Evolutionary conservation across 2,329 filamentous ascomycete species (phyloP).

Genomic region (Arthrobotrys conoides): DNA sequence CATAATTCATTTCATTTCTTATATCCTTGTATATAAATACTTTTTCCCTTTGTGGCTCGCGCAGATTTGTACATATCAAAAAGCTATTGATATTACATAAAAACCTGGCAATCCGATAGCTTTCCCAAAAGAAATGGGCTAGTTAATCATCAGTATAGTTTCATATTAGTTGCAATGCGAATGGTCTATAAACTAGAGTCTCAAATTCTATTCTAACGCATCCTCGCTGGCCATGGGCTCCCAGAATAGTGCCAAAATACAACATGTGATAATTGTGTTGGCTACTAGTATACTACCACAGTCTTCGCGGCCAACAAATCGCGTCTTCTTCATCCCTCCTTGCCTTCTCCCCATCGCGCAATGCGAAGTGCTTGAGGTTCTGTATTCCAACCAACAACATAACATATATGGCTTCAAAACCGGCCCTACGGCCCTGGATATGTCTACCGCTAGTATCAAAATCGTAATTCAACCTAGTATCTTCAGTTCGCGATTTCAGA

Average conservation of each 20-base stretch:
- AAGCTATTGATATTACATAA: background rate
- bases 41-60: slow-evolving; percentile 24
- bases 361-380: no score
- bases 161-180: background rate
- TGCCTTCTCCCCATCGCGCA: no score
- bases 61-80: slow-evolving; percentile 33
- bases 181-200: no score
- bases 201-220: background rate
- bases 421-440: no score
- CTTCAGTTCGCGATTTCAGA: no score
- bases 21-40: slow-evolving; percentile 39
- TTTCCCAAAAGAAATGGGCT: no score
- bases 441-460: no score
- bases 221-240: no score
- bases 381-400: background rate
- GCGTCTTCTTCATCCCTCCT: background rate
- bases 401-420: background rate
- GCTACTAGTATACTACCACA: background rate
- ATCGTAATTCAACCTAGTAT: no score
- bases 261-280: background rate
- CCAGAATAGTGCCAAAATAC: background rate
- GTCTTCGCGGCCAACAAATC: background rate
- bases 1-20: slow-evolving; percentile 18
- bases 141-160: no score
- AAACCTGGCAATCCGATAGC: background rate